Evolutionary conservation across 768 basidiomycete species (phyloP).

Genomic region (Heimioporus sp.): DNA sequence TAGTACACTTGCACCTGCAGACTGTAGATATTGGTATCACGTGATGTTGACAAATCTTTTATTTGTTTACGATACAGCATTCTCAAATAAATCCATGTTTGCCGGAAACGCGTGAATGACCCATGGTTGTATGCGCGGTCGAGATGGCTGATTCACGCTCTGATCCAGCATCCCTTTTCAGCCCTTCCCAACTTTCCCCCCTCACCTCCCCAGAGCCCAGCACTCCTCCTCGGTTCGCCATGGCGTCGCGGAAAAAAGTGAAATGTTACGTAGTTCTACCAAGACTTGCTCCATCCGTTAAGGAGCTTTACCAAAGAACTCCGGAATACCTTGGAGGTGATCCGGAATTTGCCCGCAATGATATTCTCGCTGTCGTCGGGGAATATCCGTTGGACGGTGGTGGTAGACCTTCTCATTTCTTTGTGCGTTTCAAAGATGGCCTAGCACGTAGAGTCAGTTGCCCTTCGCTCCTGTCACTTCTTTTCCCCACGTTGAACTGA

Average conservation of each 20-base stretch:
- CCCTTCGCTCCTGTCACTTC: neutral
- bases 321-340: slow-evolving; percentile 35
- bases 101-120: slow-evolving; percentile 5
- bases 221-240: slow-evolving; percentile 3
- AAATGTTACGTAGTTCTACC: slow-evolving; percentile 40
- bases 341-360: slow-evolving; percentile 27
- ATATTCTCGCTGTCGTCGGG: slow-evolving; percentile 53
- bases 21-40: no score
- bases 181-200: slow-evolving; percentile 10
- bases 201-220: slow-evolving; percentile 11
- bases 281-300: slow-evolving; percentile 35
- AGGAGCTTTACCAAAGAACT: slow-evolving; percentile 39
- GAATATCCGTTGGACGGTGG: slow-evolving; percentile 40
- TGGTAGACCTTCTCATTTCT: slow-evolving; percentile 49
- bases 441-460: slow-evolving; percentile 53
- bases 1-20: no score
- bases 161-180: slow-evolving; percentile 18
- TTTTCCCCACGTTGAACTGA: neutral
- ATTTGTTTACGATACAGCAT: no score
- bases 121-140: neutral
- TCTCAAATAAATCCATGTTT: neutral
- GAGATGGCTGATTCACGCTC: slow-evolving; percentile 14
- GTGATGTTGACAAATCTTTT: no score
- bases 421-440: slow-evolving; percentile 57
- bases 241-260: slow-evolving; percentile 10